A percentile compares a stretch with the other conserved stretches of the same genome.
Evolutionary conservation across 208 protist genomes (phyloP).

Genomic region (Leishmania martiniquensis): DNA sequence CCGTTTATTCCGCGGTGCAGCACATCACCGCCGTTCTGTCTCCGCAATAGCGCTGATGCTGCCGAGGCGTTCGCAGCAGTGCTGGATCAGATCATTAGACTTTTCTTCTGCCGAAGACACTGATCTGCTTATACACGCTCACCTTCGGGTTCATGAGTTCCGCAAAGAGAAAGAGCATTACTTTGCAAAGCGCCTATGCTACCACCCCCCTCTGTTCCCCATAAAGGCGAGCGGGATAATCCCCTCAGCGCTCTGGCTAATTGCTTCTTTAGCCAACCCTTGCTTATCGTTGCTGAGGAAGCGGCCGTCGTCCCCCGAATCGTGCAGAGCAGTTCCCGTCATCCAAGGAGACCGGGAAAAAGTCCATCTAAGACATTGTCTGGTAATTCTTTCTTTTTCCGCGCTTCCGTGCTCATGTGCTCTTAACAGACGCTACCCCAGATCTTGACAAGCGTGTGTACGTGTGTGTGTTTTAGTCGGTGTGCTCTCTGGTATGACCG

Average conservation of each 20-base stretch:
- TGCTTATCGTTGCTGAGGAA: slow-evolving; percentile 27
- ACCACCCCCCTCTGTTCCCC: slow-evolving; percentile 24
- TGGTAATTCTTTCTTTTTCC: neutral
- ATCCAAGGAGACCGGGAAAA: slow-evolving; percentile 42
- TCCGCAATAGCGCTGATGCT: slow-evolving; percentile 66
- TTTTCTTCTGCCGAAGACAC: slow-evolving; percentile 66
- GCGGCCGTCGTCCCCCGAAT: slow-evolving; percentile 30
- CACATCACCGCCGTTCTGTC: slow-evolving; percentile 58
- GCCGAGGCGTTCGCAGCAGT: slow-evolving; percentile 54
- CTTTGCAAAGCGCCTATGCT: slow-evolving; percentile 41
- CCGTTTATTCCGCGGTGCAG: slow-evolving; percentile 25
- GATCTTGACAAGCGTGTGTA: neutral
- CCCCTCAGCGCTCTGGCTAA: slow-evolving; percentile 32
- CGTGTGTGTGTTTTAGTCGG: no score
- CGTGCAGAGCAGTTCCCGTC: slow-evolving; percentile 26
- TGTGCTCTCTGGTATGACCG: neutral
- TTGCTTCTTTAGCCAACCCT: slow-evolving; percentile 35
- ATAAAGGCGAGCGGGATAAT: slow-evolving; percentile 47
- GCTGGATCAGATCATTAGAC: slow-evolving; percentile 51
- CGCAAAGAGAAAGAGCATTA: slow-evolving; percentile 45
- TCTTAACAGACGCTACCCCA: neutral
- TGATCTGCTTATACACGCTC: slow-evolving; percentile 49
- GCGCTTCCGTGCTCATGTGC: neutral
- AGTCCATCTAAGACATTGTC: slow-evolving; percentile 27
- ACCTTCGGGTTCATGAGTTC: slow-evolving; percentile 25